Base-by-base conservation (phyloP, 2,329 filamentous ascomycete species). In the Botrytis hyacinthi region DNA sequence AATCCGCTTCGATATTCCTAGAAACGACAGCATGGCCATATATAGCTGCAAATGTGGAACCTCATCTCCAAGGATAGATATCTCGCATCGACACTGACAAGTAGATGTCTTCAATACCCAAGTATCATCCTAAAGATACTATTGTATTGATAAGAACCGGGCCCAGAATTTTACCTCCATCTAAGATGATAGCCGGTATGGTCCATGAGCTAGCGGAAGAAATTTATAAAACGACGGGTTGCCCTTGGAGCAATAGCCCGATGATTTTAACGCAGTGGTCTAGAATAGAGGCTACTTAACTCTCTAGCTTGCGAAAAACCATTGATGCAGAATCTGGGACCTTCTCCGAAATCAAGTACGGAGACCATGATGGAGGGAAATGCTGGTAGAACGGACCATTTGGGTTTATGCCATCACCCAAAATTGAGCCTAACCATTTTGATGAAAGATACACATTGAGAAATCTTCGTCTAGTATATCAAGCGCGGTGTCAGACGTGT, bases 51-150 rank as follows among this genome's bases (percentile, higher is more conserved):
- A 74, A 29, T 82, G 81, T 60, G 80, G 78, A 9, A 44, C 40
- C 10, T 70, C 29, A 1, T 83, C 81, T 60, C 76, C 80, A 0
- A 77, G 81, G 26, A 29, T 69, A 0, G 81, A 82, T 71, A 78
- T 79, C 1, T 73, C 81, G 7, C 22, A 76, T 29, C 78, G 80
- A 16, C 81, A 83, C 29, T 72, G 77, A 16, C 14, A 72, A 76
- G 2, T 76, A 59, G 69, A 18, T 48, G 44, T 6, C 62, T 75
- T 65, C 73, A 75, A 14, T 81, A 78, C 57, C 79, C 80, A 8
- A 84, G 83, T 59, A 71, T 60, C 0, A 78, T 29, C 79, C 57
- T 83, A 82, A 75, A 81, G 77, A 65, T 78, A 73, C 26, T 77
- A 82, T 67, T 79, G 78, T n/a, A 81, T 81, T 3, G 74, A 75